Evolutionary conservation across 2,329 filamentous ascomycete genomes (phyloP), one percentile per base, ranked within the genome.

Genomic region (Ascosphaera acerosa): DNA sequence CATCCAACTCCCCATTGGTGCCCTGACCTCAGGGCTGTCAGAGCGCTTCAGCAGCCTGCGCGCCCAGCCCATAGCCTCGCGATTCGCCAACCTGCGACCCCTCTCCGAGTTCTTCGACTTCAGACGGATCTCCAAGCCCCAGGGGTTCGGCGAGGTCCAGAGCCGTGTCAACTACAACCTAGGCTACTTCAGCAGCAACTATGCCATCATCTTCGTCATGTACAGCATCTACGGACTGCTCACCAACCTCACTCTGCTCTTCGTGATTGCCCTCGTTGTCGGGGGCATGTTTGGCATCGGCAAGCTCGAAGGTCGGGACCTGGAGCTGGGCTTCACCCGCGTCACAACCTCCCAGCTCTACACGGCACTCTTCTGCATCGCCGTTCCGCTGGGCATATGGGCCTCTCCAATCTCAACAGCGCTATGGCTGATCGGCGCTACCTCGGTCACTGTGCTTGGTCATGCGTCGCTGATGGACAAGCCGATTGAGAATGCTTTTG

Each of bases 401-500:
- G 73, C 84, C 35, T 84, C 76, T 39, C 80, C 80, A 37, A 71
- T 94, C 52, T 54, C 65, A 45, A 89, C 81, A 32, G 65, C 82
- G 44, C 70, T 94, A 44, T 94, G 87, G 87, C 66, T 97, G 50
- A 80, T 94, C 49, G 87, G 87, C 51, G 87, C 87, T 44, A 84
- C 76, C 43, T 82, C 80, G 52, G 80, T 92, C 51, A 77, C 73
- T 51, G 89, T 94, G 42, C 61, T 94, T 42, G 87, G 87, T 56
- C 87, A 97, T 59, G 87, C 87, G 43, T 66, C 81, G 39, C 70
- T 94, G 51, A 72, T 94, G 75, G 84, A 94, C 54, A 92, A 91
- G 68, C 84, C 84, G 36, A 91, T 94, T 63, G 87, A 94, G 72
- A 84, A 89, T 82, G 82, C 82, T 92, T 97, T 97, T 92, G 92